Evolutionary conservation across 768 basidiomycete species (phyloP).

Genomic region (Tylopilus vinaceipallidus): DNA sequence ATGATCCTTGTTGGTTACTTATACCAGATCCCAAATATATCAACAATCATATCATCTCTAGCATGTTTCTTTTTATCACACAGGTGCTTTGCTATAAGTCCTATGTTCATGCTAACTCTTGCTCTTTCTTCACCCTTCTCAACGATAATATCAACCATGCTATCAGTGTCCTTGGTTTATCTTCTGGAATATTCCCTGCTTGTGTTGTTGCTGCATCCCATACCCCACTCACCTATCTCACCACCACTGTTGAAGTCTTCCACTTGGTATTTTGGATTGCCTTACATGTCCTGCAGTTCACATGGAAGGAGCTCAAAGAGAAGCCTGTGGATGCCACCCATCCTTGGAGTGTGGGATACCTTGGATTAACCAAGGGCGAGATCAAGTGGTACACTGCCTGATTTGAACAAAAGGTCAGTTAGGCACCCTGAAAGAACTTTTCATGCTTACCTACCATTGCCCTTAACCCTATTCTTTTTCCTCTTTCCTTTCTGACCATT

Average conservation of each 20-base stretch:
- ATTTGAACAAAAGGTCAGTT: too few relatives aligned
- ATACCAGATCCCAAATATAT: conserved; percentile 34
- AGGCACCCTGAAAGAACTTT: too few relatives aligned
- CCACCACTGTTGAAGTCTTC: conserved; percentile 44
- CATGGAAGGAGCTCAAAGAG: conserved; percentile 19
- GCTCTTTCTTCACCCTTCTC: conserved; percentile 30
- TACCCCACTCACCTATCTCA: conserved; percentile 40
- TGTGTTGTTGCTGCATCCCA: conserved; percentile 48
- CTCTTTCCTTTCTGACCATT: too few relatives aligned
- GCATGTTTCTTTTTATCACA: conserved; percentile 47
- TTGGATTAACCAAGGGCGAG: too few relatives aligned
- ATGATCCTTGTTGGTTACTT: conserved; percentile 39
- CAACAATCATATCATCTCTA: conserved; percentile 49
- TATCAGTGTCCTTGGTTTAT: conserved; percentile 48
- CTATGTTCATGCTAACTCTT: conserved; percentile 31
- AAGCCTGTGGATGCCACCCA: too few relatives aligned
- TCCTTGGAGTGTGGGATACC: too few relatives aligned
- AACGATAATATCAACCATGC: conserved; percentile 33
- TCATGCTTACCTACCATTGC: too few relatives aligned
- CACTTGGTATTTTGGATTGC: conserved; percentile 54
- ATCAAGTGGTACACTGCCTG: too few relatives aligned
- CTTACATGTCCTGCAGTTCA: conserved; percentile 38
- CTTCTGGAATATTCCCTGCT: conserved; percentile 56
- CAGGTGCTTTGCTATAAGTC: conserved; percentile 55
- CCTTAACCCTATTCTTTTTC: too few relatives aligned